phyloP scores from a whole-genome alignment of 495 filamentous ascomycete genomes.

The Cenococcum geophilum region DNA sequence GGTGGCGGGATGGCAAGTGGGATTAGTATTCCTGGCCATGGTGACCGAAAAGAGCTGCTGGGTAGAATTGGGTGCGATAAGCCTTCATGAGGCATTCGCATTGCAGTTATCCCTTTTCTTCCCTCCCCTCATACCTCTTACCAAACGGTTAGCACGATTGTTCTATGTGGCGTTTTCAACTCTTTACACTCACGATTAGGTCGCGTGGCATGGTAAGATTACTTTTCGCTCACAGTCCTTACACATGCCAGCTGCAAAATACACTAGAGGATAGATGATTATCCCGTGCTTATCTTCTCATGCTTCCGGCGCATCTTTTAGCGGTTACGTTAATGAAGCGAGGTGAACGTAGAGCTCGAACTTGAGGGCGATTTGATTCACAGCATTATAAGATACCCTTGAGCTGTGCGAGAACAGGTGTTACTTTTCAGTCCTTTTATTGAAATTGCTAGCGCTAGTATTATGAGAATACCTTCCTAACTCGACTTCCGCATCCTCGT shows the following conservation, averaged over 20 bases:
- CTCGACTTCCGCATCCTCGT: too few relatives aligned
- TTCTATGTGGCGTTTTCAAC: background rate
- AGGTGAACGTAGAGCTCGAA: background rate
- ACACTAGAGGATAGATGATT: conserved; percentile 5
- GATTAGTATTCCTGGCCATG: conserved; percentile 36
- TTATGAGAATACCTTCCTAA: too few relatives aligned
- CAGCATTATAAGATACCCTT: too few relatives aligned
- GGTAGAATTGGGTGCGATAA: conserved; percentile 39
- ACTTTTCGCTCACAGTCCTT: background rate
- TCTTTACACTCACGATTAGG: conserved; percentile 4
- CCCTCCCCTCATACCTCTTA: background rate
- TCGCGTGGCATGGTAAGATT: background rate
- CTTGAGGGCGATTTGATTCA: background rate
- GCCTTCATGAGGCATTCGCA: conserved; percentile 16
- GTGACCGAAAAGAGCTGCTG: conserved; percentile 37
- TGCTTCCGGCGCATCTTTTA: background rate
- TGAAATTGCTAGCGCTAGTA: too few relatives aligned
- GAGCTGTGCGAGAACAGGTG: too few relatives aligned
- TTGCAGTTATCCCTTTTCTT: background rate
- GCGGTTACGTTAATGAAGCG: too few relatives aligned
- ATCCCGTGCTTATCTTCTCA: background rate
- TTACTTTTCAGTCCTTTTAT: too few relatives aligned
- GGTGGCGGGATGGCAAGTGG: conserved; percentile 19
- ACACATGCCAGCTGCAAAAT: conserved; percentile 1
- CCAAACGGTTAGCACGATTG: background rate